phyloP scores from a whole-genome alignment of 2,329 filamentous ascomycete species.

The Chaetomium strumarium region DNA sequence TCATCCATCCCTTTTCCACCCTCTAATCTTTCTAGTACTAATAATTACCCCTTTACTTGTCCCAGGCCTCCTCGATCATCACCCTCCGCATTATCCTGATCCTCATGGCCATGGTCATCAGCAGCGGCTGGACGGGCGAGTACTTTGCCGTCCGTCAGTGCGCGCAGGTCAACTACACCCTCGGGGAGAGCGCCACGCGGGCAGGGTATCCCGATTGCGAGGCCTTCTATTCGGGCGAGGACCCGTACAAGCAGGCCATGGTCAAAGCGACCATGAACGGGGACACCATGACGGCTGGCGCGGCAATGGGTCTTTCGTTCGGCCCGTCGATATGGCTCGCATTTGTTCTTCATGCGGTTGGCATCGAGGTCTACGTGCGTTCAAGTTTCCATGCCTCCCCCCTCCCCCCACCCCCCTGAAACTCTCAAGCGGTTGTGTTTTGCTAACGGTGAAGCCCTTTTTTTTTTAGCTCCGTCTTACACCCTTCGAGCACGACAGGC shows the following conservation, averaged over 20 bases:
- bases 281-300: slow-evolving; percentile 34
- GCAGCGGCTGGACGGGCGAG: slow-evolving; percentile 21
- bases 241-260: slow-evolving; percentile 25
- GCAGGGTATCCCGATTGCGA: slow-evolving; percentile 41
- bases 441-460: background rate
- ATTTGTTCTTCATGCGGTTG: slow-evolving; percentile 44
- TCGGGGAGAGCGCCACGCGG: slow-evolving; percentile 28
- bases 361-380: slow-evolving; percentile 43
- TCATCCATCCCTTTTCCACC: background rate
- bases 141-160: slow-evolving; percentile 36
- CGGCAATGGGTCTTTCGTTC: slow-evolving; percentile 43
- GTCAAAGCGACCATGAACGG: slow-evolving; percentile 32
- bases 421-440: background rate
- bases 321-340: slow-evolving; percentile 50
- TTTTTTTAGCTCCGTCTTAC: slow-evolving; percentile 44
- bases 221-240: slow-evolving; percentile 31
- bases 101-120: slow-evolving; percentile 36
- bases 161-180: slow-evolving; percentile 41
- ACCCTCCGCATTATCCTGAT: slow-evolving; percentile 45
- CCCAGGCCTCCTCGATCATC: slow-evolving; percentile 44
- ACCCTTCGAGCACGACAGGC: slow-evolving; percentile 45
- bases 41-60: background rate
- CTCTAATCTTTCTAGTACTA: background rate
- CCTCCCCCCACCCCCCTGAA: no score
- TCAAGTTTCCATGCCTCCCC: no score